Percentiles rank a stretch among this genome's conserved stretches.
Conservation (phyloP, 1,139 yeast species). For the Yamadazyma kanchanaburiensis region DNA sequence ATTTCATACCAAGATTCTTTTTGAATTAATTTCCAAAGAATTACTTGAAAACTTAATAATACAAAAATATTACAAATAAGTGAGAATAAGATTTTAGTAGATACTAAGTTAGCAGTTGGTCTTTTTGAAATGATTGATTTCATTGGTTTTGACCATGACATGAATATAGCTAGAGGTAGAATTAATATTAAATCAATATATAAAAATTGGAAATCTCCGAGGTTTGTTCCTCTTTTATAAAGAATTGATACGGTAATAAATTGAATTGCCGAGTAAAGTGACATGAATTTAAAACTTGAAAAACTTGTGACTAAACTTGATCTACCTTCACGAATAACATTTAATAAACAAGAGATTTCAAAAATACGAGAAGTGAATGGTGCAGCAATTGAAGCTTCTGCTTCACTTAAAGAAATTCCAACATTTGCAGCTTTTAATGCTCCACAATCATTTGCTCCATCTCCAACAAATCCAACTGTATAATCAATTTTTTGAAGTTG, state of each 20-base stretch:
- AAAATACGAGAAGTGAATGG: constrained; percentile 91
- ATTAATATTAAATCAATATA: constrained; percentile 89
- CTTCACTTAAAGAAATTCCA: constrained; percentile 92
- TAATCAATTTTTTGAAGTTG: constrained; percentile 81
- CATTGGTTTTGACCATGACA: constrained; percentile 95
- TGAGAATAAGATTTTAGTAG: constrained; percentile 83
- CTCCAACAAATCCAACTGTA: constrained; percentile 97
- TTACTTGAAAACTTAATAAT: constrained; percentile 60
- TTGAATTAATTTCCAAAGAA: constrained; percentile 62
- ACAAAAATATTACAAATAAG: constrained; percentile 68
- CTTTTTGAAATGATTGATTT: constrained; percentile 60
- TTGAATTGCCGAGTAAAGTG: constrained; percentile 93
- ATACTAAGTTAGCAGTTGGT: constrained; percentile 91
- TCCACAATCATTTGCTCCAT: constrained; percentile 97
- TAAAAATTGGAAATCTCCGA: constrained; percentile 96
- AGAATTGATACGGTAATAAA: constrained; percentile 81
- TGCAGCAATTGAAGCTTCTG: constrained; percentile 98
- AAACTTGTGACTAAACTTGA: constrained; percentile 93
- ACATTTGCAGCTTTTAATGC: constrained; percentile 97
- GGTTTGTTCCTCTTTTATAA: constrained; percentile 84
- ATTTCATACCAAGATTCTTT: constrained; percentile 69
- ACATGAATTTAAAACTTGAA: constrained; percentile 97
- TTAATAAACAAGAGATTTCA: constrained; percentile 89
- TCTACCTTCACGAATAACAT: constrained; percentile 90
- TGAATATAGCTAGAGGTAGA: constrained; percentile 89